Conservation (phyloP, 345 rosid species). For the Chamaenerion angustifolium region DNA sequence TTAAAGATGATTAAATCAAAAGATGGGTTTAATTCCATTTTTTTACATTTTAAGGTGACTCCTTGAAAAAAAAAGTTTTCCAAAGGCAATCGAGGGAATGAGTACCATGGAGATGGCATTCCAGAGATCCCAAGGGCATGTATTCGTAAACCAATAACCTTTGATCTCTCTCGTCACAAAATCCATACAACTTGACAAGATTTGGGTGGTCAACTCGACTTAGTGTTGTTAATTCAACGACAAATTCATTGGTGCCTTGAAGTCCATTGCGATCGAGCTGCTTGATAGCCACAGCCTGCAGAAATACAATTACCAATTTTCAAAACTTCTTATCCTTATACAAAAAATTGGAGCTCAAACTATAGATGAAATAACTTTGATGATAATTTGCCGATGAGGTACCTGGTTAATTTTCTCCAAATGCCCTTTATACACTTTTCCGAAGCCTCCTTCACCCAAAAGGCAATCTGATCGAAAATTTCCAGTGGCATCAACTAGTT, state of each 20-base stretch:
- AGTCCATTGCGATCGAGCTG: conserved; percentile 72
- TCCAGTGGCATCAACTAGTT: conserved; percentile 46
- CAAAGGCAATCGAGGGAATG: not conserved
- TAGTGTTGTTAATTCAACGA: conserved; percentile 69
- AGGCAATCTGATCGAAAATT: conserved; percentile 55
- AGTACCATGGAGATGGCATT: conserved; percentile 68
- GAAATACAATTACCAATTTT: not conserved
- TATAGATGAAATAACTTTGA: conserved; percentile 2
- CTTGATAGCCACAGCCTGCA: conserved; percentile 80
- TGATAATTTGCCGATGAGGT: not conserved
- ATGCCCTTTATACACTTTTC: conserved; percentile 61
- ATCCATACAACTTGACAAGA: conserved; percentile 79
- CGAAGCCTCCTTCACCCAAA: conserved; percentile 87
- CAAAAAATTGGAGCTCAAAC: not conserved
- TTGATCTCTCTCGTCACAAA: conserved; percentile 83
- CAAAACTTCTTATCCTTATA: not conserved
- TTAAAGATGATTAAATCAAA: too few relatives aligned
- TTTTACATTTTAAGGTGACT: not conserved
- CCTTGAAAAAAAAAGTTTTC: conserved; percentile 1
- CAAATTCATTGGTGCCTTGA: conserved; percentile 78
- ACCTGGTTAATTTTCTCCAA: conserved; percentile 49
- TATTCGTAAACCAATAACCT: conserved; percentile 79
- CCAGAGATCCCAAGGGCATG: conserved; percentile 79
- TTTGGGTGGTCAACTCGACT: conserved; percentile 70
- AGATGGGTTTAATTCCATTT: too few relatives aligned